Base-by-base conservation (phyloP, 768 basidiomycete species). In the Lepiota venenata region DNA sequence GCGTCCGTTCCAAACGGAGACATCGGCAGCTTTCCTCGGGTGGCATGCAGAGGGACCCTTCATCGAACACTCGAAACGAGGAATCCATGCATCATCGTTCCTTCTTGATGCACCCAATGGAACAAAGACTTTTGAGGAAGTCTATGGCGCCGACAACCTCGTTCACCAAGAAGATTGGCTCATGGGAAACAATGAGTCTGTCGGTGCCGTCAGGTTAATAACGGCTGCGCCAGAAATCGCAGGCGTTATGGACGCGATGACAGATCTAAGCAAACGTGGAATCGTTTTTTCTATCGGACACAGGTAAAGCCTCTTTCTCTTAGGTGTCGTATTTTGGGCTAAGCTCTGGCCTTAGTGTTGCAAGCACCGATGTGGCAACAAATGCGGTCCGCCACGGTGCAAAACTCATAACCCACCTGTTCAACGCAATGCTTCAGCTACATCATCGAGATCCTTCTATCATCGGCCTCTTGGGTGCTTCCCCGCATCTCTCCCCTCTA, bases 1-100 rank as follows among this genome's bases (percentile, higher is more conserved):
- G 22, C 79, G 78, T 35, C 90, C 91, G 1, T 83, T 82, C 63
- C 80, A 83, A 12, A 78, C 82, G 12, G 72, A 81, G 0, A 73
- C 60, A 9, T 87, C 86, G 9, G 91, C 93, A 0, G 85, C 81
- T 32, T 67, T 93, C 2, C 79, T 95, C 11, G 93, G 93, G 22
- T 95, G 89, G 87, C 93, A 96, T 60, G 89, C 81, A 22, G 93
- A 96, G 69, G 93, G 93, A 0, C 93, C 93, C 0, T 95, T 94
- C 73, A 77, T 94, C 40, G 85, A 91, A 51, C 70, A 82, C 38
- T 77, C 78, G n/a, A 93, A 93, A 66, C 84, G 88, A 41, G 93
- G 93, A 2, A 91, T 89, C 2, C 93, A 96, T 65, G 78, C 87
- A 1, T 80, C 83, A 2, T 73, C 81, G 2, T 83, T 82, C 68